Percentiles rank a stretch among this genome's conserved stretches.
Evolutionary conservation across 108 stramenopile species (phyloP).

Genomic region (Skeletonema tropicum): DNA sequence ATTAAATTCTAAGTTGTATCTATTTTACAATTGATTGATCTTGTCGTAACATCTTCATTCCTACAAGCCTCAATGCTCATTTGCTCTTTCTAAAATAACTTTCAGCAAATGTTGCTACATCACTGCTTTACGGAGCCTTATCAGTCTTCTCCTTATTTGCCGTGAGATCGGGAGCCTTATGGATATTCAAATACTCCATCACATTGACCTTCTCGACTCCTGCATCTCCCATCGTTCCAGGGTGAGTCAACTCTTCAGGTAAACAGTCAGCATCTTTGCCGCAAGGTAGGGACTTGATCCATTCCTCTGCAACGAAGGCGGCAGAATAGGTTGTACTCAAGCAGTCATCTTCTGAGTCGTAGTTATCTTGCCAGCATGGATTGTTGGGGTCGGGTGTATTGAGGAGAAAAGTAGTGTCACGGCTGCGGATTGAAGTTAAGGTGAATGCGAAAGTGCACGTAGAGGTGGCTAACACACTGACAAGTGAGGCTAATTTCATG

Average conservation of each 20-base stretch:
- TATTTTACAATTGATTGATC: neutral
- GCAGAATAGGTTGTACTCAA: constrained; percentile 47
- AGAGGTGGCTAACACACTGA: constrained; percentile 7
- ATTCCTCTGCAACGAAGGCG: constrained; percentile 49
- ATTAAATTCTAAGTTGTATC: neutral
- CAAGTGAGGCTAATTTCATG: constrained; percentile 6
- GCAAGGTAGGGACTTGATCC: constrained; percentile 54
- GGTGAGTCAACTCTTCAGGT: constrained; percentile 45
- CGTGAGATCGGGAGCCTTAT: constrained; percentile 33
- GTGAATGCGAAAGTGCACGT: constrained; percentile 13
- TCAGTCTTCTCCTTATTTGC: constrained; percentile 13
- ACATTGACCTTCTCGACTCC: constrained; percentile 54
- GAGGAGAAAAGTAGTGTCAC: neutral
- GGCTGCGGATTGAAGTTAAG: constrained; percentile 8
- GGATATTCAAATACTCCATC: constrained; percentile 53
- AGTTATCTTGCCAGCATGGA: constrained; percentile 56
- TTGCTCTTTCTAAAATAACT: too few relatives aligned
- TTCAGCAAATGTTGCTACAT: neutral
- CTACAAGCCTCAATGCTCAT: neutral
- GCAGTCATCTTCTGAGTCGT: constrained; percentile 49
- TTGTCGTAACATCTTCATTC: neutral
- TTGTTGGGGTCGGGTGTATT: constrained; percentile 37
- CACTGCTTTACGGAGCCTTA: neutral
- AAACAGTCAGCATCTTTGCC: constrained; percentile 53
- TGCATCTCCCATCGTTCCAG: constrained; percentile 43